Evolutionary conservation across 768 basidiomycete species (phyloP).

Genomic region (Podaxis rugospora): DNA sequence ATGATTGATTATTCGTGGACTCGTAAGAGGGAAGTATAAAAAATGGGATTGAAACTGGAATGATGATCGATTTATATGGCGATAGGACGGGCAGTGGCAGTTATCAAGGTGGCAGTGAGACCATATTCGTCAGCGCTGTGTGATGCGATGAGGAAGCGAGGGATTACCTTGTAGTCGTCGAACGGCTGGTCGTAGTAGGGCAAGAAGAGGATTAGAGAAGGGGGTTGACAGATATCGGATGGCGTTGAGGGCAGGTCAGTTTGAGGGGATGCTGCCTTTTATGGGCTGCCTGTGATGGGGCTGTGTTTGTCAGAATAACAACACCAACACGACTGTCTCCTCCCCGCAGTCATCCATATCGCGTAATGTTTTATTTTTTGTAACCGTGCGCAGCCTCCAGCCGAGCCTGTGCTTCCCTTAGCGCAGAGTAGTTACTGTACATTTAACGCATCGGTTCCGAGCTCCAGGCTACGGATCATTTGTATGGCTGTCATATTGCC

Average conservation of each 20-base stretch:
- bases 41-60: not conserved
- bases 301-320: constrained; percentile 4
- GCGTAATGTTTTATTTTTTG: not conserved
- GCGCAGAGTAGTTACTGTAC: not conserved
- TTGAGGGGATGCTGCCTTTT: not conserved
- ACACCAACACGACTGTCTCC: not conserved
- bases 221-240: constrained; percentile 6
- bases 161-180: constrained; percentile 2
- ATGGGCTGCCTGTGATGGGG: not conserved
- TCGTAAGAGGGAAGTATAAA: constrained; percentile 16
- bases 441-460: not conserved
- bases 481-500: too few relatives aligned
- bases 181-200: not conserved
- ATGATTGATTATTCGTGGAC: constrained; percentile 35
- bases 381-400: not conserved
- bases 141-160: not conserved
- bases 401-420: not conserved
- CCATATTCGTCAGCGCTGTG: not conserved
- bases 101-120: not conserved
- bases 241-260: constrained; percentile 10
- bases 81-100: constrained; percentile 10
- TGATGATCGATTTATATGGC: constrained; percentile 13
- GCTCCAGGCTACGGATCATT: not conserved
- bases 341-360: not conserved
- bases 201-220: not conserved